A percentile compares a stretch with the other conserved stretches of the same genome.
Evolutionary conservation across 345 rosid genomes (phyloP).

Genomic region (Corymbia maculata): DNA sequence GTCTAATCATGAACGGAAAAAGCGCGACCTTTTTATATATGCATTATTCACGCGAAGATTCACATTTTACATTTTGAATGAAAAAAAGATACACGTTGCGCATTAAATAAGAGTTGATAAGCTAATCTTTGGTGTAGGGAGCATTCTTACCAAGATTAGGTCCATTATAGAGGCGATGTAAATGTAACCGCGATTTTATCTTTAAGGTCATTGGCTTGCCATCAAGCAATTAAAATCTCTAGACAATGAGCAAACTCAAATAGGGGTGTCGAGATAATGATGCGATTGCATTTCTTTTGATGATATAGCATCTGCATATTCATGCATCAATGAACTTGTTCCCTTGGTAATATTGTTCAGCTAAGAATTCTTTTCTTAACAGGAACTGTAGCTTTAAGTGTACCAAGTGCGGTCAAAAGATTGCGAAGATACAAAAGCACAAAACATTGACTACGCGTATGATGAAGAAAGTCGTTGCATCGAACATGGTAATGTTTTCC

Average conservation of each 20-base stretch:
- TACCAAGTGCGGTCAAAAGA: not conserved
- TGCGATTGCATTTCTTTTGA: not conserved
- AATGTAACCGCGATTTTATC: not conserved
- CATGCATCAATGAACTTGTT: not conserved
- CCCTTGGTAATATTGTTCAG: not conserved
- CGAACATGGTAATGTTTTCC: not conserved
- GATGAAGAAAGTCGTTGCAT: not conserved
- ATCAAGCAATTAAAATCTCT: not conserved
- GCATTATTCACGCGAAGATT: not conserved
- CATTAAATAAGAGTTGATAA: not conserved
- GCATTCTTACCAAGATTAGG: not conserved
- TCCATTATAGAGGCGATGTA: not conserved
- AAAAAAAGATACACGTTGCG: not conserved
- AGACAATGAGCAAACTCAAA: not conserved
- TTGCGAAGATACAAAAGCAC: not conserved
- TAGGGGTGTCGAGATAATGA: not conserved
- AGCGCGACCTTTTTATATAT: not conserved
- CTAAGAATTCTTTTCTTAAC: not conserved
- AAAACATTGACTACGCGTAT: not conserved
- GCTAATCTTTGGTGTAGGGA: not conserved
- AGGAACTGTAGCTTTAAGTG: not conserved
- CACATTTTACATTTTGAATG: not conserved
- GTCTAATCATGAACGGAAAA: fast-evolving
- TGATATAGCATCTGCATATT: not conserved
- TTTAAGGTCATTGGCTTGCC: not conserved